Conservation (phyloP, 306 rosid species). For the Urtica urens region DNA sequence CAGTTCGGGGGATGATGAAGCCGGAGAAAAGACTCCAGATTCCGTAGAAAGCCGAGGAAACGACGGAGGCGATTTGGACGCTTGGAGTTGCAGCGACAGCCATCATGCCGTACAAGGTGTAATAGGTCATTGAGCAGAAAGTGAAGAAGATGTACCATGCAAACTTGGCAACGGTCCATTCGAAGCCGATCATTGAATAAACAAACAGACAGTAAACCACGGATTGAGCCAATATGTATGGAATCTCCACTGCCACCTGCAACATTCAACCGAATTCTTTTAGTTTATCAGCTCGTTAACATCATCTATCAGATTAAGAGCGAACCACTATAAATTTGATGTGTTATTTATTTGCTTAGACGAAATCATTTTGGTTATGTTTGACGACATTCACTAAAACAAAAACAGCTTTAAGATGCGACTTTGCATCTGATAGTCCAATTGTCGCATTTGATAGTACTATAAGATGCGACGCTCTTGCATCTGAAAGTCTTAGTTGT, state of each 20-base stretch:
- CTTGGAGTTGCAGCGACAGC: slow-evolving; percentile 67
- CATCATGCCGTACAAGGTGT: slow-evolving; percentile 85
- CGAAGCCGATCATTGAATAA: slow-evolving; percentile 77
- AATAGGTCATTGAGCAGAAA: slow-evolving; percentile 60
- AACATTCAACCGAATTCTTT: neutral
- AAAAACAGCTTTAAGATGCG: too few species aligned
- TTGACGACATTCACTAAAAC: too few species aligned
- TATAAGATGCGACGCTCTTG: too few species aligned
- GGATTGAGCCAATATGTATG: slow-evolving; percentile 48
- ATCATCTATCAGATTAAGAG: too few species aligned
- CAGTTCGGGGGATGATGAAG: slow-evolving; percentile 49
- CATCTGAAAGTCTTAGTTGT: too few species aligned
- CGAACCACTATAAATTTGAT: too few species aligned
- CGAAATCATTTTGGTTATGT: too few species aligned
- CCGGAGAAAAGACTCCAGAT: slow-evolving; percentile 81
- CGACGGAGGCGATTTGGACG: slow-evolving; percentile 49
- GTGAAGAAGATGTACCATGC: slow-evolving; percentile 66
- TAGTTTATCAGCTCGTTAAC: too few species aligned
- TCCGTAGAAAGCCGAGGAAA: slow-evolving; percentile 54
- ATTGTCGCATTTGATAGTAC: too few species aligned
- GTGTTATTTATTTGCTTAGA: too few species aligned
- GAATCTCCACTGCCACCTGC: slow-evolving; percentile 60
- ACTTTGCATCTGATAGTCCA: too few species aligned
- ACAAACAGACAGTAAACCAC: slow-evolving; percentile 41
- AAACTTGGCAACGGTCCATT: slow-evolving; percentile 40